Percentiles rank a stretch among this genome's conserved stretches.
phyloP scores from a whole-genome alignment of 164 flowering plant species.

The Piper longum region DNA sequence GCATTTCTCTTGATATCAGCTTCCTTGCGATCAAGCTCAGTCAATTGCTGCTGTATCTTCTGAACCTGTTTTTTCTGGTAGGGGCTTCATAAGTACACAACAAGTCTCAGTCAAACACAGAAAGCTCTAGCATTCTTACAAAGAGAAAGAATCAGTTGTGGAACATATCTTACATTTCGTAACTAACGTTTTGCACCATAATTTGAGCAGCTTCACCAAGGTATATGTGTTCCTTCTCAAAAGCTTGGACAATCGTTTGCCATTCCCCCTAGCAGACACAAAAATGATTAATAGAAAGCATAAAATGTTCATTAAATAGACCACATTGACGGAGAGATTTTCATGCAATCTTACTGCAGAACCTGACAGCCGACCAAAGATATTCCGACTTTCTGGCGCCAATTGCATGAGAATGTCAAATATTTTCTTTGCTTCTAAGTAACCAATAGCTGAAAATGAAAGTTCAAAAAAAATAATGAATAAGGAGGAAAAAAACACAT shows the following conservation, averaged over 20 bases:
- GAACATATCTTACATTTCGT: constrained; percentile 67
- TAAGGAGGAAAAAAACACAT: background rate
- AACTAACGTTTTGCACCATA: constrained; percentile 84
- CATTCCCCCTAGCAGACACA: constrained; percentile 61
- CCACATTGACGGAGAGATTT: background rate
- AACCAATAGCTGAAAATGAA: constrained; percentile 55
- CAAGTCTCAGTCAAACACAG: background rate
- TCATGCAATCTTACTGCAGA: constrained; percentile 59
- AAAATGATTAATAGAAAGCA: constrained; percentile 4
- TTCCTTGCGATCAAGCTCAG: constrained; percentile 87
- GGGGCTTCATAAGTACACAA: constrained; percentile 44
- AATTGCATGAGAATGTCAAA: constrained; percentile 62
- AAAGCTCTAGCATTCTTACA: constrained; percentile 2
- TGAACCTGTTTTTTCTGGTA: constrained; percentile 92
- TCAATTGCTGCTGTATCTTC: constrained; percentile 82
- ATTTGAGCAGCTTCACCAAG: constrained; percentile 97
- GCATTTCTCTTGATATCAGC: constrained; percentile 81
- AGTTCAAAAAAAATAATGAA: background rate
- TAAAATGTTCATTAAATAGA: background rate
- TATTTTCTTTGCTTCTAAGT: constrained; percentile 73
- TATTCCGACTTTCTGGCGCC: constrained; percentile 77
- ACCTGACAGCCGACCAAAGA: constrained; percentile 93
- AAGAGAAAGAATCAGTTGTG: background rate
- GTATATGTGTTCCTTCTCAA: constrained; percentile 77
- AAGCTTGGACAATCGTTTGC: constrained; percentile 78